A percentile compares a stretch with the other conserved stretches of the same genome.
Evolutionary conservation across 345 rosid genomes (phyloP).

Genomic region (Excoecaria cochinchinensis): DNA sequence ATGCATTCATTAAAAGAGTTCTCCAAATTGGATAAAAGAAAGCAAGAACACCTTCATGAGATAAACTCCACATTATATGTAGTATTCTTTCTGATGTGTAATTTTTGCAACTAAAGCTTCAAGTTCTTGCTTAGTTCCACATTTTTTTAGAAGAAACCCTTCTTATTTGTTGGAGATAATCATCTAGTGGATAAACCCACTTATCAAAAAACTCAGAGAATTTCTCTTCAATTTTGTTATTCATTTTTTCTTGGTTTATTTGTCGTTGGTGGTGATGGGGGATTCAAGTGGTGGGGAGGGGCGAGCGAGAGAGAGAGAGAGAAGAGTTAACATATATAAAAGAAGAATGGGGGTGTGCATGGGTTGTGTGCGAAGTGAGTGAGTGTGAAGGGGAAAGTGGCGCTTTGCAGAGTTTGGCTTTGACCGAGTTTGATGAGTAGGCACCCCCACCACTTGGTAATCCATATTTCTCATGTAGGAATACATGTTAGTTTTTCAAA

Average conservation of each 20-base stretch:
- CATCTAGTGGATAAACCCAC: constrained; percentile 62
- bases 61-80: constrained; percentile 70
- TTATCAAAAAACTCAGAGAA: constrained; percentile 55
- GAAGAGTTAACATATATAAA: background rate
- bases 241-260: constrained; percentile 22
- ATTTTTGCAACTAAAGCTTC: constrained; percentile 51
- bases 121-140: constrained; percentile 17
- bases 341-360: background rate
- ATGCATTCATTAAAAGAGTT: constrained; percentile 57
- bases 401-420: constrained; percentile 32
- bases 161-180: constrained; percentile 38
- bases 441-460: constrained; percentile 40
- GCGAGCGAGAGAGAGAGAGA: background rate
- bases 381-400: constrained; percentile 22
- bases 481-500: constrained; percentile 24
- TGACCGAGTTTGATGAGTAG: constrained; percentile 33
- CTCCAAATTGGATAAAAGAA: constrained; percentile 66
- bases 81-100: constrained; percentile 68
- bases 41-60: constrained; percentile 57
- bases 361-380: constrained; percentile 18
- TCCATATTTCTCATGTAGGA: constrained; percentile 5
- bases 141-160: background rate
- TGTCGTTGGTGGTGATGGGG: too few species aligned
- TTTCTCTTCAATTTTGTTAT: constrained; percentile 39
- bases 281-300: too few species aligned